Base-by-base conservation (phyloP, 306 rosid genomes). In the Vachellia collinsii region DNA sequence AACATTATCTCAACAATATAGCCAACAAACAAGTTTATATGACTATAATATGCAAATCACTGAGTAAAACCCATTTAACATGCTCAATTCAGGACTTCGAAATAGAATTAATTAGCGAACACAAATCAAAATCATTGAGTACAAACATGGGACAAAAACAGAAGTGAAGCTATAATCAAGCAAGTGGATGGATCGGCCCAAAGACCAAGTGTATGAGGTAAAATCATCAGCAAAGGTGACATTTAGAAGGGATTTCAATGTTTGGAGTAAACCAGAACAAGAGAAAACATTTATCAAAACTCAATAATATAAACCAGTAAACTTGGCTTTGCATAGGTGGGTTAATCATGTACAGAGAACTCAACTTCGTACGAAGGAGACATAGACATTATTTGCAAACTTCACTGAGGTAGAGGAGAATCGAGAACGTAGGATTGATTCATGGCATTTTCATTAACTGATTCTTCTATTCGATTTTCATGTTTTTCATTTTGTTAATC, bases 61-160 rank as follows among this genome's bases (percentile, higher is more conserved):
- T 37, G 38, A 11, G 14, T 67, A 59, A 59, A 59, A 59, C 4
- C 9, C 22, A 23, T 22, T 7, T 23, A 41, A 8, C 41, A 61
- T 1, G 56, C 44, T 16, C 16, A 29, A 72, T 50, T 0, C 41
- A 7, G 34, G 63, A 8, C 42, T 17, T 54, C 17, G 43, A 4
- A 83, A 1, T 73, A 19, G 42, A 47, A 13, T 37, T 8, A 81
- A 37, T 19, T 29, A 53, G 53, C 19, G 54, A 78, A 68, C 44
- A 3, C 20, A 62, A 81, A 81, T 85, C 75, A 34, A 38, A 5
- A 11, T 37, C 25, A 22, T 19, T 37, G 13, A 10, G 11, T 11
- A 50, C 13, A 11, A 8, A 56, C 20, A 39, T 20, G 0, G 4
- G 25, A 20, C 0, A 74, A 6, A 7, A 56, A n/a, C 7, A 13